These are phyloP conservation scores for Diaporthe sp. DNA, from an alignment of 2,329 filamentous ascomycete species.

Conservation along the genomic window DNA sequence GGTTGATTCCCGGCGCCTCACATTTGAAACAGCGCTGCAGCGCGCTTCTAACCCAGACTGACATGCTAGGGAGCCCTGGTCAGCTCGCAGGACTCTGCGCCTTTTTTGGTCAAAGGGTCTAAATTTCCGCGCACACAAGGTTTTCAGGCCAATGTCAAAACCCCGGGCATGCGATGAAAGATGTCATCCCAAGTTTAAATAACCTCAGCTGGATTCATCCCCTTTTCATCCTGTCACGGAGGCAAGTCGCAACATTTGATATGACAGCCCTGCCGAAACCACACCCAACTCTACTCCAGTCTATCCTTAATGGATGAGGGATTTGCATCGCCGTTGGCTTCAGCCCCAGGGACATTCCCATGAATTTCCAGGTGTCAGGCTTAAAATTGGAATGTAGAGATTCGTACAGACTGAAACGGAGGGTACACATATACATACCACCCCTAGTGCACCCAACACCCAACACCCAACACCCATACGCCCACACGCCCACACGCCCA, in stretches of 20 bases:
- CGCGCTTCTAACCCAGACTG: neutral
- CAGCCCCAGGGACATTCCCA: no score
- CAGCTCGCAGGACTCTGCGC: neutral
- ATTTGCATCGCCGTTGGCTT: no score
- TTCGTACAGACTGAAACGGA: no score
- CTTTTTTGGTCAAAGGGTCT: neutral
- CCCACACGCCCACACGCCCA: no score
- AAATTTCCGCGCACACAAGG: neutral
- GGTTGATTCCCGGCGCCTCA: slow-evolving; percentile 13
- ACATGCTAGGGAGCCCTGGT: neutral
- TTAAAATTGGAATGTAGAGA: no score
- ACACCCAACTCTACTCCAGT: no score
- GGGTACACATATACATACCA: no score
- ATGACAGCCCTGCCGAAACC: no score
- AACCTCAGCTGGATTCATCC: neutral
- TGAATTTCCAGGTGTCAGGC: no score
- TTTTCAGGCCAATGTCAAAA: neutral
- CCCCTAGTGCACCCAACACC: no score
- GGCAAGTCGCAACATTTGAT: neutral
- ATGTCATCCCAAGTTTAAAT: neutral
- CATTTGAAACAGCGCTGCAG: slow-evolving; percentile 1
- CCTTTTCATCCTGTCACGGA: neutral
- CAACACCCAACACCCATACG: no score
- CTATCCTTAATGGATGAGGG: no score
- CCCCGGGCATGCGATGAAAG: neutral